Evolutionary conservation across 495 filamentous ascomycete species (phyloP).

Genomic region (Rhizodiscina lignyota): DNA sequence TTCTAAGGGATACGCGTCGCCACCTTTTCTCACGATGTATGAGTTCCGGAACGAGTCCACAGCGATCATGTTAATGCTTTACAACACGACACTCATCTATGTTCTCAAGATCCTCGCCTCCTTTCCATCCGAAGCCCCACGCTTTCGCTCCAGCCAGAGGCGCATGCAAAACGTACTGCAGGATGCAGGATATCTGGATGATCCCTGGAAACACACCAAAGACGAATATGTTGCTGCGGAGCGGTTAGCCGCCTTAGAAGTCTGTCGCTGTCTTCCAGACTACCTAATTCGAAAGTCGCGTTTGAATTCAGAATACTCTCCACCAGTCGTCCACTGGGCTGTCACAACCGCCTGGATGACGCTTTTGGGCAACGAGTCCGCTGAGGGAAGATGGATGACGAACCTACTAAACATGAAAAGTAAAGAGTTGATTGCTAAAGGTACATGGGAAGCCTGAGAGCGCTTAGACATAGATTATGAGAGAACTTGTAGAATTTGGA

Average conservation of each 20-base stretch:
- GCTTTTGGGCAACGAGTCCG: background rate
- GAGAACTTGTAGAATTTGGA: no score
- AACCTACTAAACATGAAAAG: no score
- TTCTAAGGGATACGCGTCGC: no score
- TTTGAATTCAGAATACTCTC: background rate
- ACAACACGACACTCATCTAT: constrained; percentile 5
- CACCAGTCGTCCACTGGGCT: constrained; percentile 2
- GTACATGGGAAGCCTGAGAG: no score
- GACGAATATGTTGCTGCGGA: background rate
- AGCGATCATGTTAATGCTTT: constrained; percentile 5
- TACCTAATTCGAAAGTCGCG: background rate
- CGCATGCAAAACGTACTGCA: background rate
- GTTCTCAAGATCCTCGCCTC: constrained; percentile 1
- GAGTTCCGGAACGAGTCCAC: constrained; percentile 1
- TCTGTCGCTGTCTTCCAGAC: background rate
- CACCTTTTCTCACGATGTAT: background rate
- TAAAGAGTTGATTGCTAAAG: no score
- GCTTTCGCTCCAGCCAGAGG: background rate
- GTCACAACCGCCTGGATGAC: constrained; percentile 1
- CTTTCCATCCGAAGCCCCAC: background rate
- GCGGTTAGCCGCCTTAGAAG: background rate
- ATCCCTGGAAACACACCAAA: background rate
- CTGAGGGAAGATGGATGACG: background rate
- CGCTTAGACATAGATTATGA: no score
- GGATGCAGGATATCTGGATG: background rate